A percentile compares a stretch with the other conserved stretches of the same genome.
Evolutionary conservation across 768 basidiomycete species (phyloP).

Genomic region (Botryobasidium botryosum): DNA sequence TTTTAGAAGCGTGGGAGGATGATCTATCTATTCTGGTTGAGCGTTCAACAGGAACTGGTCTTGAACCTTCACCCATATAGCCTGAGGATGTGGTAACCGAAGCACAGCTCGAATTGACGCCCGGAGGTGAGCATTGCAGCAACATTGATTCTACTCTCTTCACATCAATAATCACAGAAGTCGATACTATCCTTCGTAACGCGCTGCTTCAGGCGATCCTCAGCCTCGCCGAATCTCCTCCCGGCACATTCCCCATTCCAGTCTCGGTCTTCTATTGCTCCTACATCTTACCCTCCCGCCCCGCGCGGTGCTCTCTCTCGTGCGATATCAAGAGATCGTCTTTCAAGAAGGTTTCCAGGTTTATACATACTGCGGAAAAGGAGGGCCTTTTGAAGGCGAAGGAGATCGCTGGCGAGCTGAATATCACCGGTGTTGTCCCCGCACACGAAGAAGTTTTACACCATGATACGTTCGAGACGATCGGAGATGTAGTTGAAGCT

Average conservation of each 20-base stretch:
- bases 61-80: too few relatives aligned
- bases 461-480: conserved; percentile 37
- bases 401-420: conserved; percentile 29
- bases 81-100: too few relatives aligned
- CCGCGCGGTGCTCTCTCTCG: conserved; percentile 53
- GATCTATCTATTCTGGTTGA: too few relatives aligned
- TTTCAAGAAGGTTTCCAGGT: conserved; percentile 65
- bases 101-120: too few relatives aligned
- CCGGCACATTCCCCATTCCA: conserved; percentile 33
- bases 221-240: conserved; percentile 9
- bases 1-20: too few relatives aligned
- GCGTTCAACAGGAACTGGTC: too few relatives aligned
- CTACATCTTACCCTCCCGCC: conserved; percentile 65
- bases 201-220: conserved; percentile 52
- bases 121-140: too few relatives aligned
- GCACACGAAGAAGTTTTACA: conserved; percentile 37
- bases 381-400: conserved; percentile 56
- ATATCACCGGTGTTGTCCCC: conserved; percentile 30
- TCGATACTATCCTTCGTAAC: conserved; percentile 37
- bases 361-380: conserved; percentile 70
- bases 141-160: too few relatives aligned
- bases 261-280: conserved; percentile 60
- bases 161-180: conserved; percentile 25
- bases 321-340: conserved; percentile 51
- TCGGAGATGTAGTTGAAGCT: conserved; percentile 48